Evolutionary conservation across 2,329 filamentous ascomycete species (phyloP).

Genomic region (Calonectria leucothoes): DNA sequence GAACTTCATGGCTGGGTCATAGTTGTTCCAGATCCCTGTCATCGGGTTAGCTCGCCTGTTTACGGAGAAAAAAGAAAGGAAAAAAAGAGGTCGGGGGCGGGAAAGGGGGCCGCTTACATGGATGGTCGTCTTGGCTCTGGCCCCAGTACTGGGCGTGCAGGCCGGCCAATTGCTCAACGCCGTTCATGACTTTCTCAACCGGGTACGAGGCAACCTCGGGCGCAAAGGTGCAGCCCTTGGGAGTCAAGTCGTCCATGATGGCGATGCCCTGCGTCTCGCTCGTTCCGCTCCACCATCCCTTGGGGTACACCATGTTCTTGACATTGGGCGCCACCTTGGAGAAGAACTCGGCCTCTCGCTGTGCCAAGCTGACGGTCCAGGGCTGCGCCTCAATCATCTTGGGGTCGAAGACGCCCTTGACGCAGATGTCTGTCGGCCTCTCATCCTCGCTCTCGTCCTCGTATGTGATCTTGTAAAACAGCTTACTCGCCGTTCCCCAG

Average conservation of each 20-base stretch:
- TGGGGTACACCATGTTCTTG: neutral
- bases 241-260: conserved; percentile 21
- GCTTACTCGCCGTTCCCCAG: conserved; percentile 44
- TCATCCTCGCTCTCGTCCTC: conserved; percentile 33
- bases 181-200: neutral
- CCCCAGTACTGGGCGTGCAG: conserved; percentile 28
- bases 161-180: conserved; percentile 19
- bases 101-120: conserved; percentile 13
- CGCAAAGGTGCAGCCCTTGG: conserved; percentile 13
- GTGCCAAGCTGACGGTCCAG: neutral
- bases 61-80: neutral
- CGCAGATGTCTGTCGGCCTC: conserved; percentile 40
- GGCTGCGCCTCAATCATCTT: conserved; percentile 25
- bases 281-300: conserved; percentile 13
- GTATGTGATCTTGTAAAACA: conserved; percentile 44
- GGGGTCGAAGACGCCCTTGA: conserved; percentile 54
- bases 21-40: neutral
- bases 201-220: conserved; percentile 3
- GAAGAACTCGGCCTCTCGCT: conserved; percentile 10
- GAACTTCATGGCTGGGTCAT: neutral
- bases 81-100: too few species aligned
- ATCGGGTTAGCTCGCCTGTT: neutral
- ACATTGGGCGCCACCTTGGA: neutral
- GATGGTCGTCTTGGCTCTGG: neutral
- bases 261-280: conserved; percentile 15